These are phyloP conservation scores for Lactifluus echinatus DNA, from an alignment of 768 basidiomycete genomes.

Conservation along the genomic window DNA sequence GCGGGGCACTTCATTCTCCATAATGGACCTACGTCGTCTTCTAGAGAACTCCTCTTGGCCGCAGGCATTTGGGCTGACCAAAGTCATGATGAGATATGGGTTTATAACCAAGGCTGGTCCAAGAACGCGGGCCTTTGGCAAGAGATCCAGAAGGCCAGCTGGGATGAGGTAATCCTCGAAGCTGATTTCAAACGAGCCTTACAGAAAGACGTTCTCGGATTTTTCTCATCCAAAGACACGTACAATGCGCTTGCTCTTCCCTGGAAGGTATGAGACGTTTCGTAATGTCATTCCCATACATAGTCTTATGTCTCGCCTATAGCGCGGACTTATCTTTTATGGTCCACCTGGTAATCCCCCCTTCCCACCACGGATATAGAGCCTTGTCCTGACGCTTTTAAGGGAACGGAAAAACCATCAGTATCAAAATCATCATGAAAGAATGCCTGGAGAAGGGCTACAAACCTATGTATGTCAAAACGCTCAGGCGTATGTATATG, in stretches of 20 bases:
- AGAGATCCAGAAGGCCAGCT: constrained; percentile 43
- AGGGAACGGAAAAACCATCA: constrained; percentile 84
- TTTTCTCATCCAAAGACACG: constrained; percentile 64
- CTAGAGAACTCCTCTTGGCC: constrained; percentile 43
- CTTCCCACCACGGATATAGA: too few relatives aligned
- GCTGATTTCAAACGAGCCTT: constrained; percentile 57
- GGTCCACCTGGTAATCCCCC: constrained; percentile 58
- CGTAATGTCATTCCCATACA: not conserved
- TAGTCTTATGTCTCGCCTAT: not conserved
- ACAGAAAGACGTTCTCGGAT: constrained; percentile 68
- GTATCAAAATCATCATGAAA: constrained; percentile 76
- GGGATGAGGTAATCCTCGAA: constrained; percentile 69
- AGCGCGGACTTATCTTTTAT: constrained; percentile 78
- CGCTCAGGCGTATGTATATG: constrained; percentile 50
- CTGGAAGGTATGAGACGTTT: constrained; percentile 54
- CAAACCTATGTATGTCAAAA: constrained; percentile 72
- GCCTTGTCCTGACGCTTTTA: not conserved
- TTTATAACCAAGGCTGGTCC: constrained; percentile 64
- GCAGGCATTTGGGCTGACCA: constrained; percentile 44
- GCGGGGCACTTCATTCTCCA: constrained; percentile 48
- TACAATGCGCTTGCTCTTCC: constrained; percentile 72
- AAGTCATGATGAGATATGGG: constrained; percentile 65
- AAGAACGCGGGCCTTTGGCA: constrained; percentile 56
- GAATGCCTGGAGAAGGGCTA: constrained; percentile 53
- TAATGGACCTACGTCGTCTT: constrained; percentile 46